Evolutionary conservation across 345 rosid species (phyloP), one percentile per base, ranked within the genome.

Genomic region (Gossypium raimondii): DNA sequence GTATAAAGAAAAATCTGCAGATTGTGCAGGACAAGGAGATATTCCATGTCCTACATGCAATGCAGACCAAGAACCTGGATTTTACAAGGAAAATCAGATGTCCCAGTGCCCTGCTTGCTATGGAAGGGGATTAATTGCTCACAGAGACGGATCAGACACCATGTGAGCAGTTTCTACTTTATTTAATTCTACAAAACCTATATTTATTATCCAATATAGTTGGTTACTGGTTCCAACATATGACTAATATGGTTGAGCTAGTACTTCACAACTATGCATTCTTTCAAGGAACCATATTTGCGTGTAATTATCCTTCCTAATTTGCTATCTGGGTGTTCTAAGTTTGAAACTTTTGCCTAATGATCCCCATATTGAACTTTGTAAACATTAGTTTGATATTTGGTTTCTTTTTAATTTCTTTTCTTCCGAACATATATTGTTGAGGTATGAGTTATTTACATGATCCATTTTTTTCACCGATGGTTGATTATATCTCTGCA

Each of bases 61-160:
- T 83, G 83, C 86, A 7, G 88, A 86, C 71, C 92, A 87, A 80
- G 98, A 92, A 76, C 92, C 89, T 0, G 98, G 97, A 52, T 86
- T 72, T 82, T 90, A 88, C 71, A 89, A 87, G 83, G 90, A 89
- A 82, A 89, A 89, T 70, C 97, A 79, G 86, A 83, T 85, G 97
- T 77, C 55, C 75, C 78, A 75, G 24, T 94, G 98, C 78, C 64
- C 89, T 20, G 60, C 75, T 72, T 94, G 97, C 84, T 72, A 87
- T 70, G 98, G 97, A 67, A 90, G 97, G 85, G 98, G 99, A 79
- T 87, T 95, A 72, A 82, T 90, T 80, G 99, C 98, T 78, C 99
- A 85, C 81, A 88, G 78, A 86, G 98, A 93, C 81, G 99, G 97
- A 77, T 95, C 98, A 29, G 98, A 95, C 89, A 77, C 99, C 47